A percentile compares a stretch with the other conserved stretches of the same genome.
phyloP scores from a whole-genome alignment of 306 rosid species.

The Vicia faba region DNA sequence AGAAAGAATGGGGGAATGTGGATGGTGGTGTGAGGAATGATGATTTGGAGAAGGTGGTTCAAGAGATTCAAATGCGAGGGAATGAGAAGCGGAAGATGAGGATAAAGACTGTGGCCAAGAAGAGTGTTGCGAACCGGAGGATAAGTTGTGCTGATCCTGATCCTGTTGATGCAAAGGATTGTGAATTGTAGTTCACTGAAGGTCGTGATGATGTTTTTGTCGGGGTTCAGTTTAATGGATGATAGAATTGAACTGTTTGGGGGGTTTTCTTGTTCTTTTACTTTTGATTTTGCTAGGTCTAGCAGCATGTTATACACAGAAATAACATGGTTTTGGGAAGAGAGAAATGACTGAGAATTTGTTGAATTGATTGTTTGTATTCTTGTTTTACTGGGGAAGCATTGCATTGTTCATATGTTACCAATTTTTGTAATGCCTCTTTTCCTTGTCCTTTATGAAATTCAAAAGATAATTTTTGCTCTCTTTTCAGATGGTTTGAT shows the following conservation, averaged over 20 bases:
- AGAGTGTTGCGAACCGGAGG: conserved; percentile 36
- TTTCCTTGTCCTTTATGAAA: conserved; percentile 1
- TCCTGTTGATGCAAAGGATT: conserved; percentile 27
- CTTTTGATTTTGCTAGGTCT: neutral
- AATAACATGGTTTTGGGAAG: neutral
- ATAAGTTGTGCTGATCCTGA: conserved; percentile 14
- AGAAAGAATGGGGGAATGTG: conserved; percentile 7
- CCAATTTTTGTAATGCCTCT: conserved; percentile 32
- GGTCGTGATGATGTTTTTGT: conserved; percentile 51
- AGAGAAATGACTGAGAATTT: conserved; percentile 6
- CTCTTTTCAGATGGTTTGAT: conserved; percentile 12
- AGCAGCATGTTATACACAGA: conserved; percentile 23
- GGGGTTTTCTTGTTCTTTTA: conserved; percentile 15
- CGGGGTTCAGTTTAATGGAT: conserved; percentile 31
- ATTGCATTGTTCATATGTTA: conserved; percentile 40
- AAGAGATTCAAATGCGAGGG: conserved; percentile 3
- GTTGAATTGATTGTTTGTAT: conserved; percentile 19
- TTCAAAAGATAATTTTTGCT: conserved; percentile 21
- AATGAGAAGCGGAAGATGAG: conserved; percentile 46
- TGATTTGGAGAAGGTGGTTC: conserved; percentile 10
- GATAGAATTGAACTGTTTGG: conserved; percentile 27
- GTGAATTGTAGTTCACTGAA: conserved; percentile 46
- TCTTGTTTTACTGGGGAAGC: conserved; percentile 26
- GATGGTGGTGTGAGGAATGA: conserved; percentile 2
- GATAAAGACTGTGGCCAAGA: conserved; percentile 49